phyloP scores from a whole-genome alignment of 2,329 filamentous ascomycete genomes.

The Aureobasidium sp. region DNA sequence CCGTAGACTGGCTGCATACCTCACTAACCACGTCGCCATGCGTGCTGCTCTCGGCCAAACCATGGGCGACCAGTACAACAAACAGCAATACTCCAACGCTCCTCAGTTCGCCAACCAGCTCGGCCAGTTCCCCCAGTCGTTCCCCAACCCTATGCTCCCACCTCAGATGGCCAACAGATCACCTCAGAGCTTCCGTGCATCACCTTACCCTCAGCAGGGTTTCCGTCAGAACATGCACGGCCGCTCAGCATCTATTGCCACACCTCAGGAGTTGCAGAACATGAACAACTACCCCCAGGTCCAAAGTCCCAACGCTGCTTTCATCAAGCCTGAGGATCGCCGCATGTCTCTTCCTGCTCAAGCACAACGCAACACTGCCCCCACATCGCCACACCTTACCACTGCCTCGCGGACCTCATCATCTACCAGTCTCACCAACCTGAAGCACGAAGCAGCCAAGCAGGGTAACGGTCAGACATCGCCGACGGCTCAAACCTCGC shows the following conservation, averaged over 20 bases:
- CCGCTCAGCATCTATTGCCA: conserved; percentile 37
- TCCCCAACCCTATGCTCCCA: conserved; percentile 20
- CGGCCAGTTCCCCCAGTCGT: conserved; percentile 16
- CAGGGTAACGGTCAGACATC: conserved; percentile 8
- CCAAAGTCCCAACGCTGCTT: conserved; percentile 11
- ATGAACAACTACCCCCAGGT: conserved; percentile 14
- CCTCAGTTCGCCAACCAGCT: conserved; percentile 33
- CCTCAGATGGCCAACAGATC: conserved; percentile 20
- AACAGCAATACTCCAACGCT: conserved; percentile 27
- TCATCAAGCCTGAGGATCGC: conserved; percentile 21
- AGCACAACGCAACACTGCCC: conserved; percentile 14
- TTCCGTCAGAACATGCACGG: conserved; percentile 29
- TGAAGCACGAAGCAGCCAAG: conserved; percentile 15
- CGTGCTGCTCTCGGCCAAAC: conserved; percentile 40
- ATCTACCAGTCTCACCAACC: conserved; percentile 15
- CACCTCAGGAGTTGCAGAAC: conserved; percentile 26
- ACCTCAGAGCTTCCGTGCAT: conserved; percentile 29
- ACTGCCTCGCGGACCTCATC: conserved; percentile 19
- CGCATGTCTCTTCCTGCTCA: conserved; percentile 35
- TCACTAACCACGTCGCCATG: conserved; percentile 49
- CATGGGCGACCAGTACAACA: conserved; percentile 32
- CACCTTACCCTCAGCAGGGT: conserved; percentile 28
- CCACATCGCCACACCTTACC: conserved; percentile 16
- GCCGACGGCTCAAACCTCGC: conserved; percentile 11
- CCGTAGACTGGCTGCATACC: conserved; percentile 49